Conservation (phyloP, 2,329 filamentous ascomycete species). For the Ophiocordyceps unilateralis region DNA sequence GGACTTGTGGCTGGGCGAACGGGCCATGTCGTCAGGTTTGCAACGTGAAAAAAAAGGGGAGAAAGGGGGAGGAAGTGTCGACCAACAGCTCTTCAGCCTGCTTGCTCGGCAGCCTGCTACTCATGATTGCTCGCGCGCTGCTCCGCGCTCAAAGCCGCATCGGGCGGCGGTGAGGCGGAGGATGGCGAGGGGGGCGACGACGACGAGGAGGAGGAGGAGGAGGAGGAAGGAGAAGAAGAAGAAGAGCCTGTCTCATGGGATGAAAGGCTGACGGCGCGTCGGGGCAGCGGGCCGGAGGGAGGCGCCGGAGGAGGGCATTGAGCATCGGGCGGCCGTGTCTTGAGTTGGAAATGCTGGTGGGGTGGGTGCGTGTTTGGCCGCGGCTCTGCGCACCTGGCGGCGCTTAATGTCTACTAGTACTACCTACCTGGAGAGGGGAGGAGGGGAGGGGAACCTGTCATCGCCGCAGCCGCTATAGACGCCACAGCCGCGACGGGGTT, state of each 20-base stretch:
- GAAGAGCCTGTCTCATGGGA: neutral
- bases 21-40: no score
- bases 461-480: neutral
- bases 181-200: neutral
- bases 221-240: neutral
- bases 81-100: constrained; percentile 82
- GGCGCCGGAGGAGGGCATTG: neutral
- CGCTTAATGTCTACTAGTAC: no score
- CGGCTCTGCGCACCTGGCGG: neutral
- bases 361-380: neutral
- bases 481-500: neutral
- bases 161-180: neutral
- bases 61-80: neutral
- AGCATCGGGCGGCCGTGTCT: neutral
- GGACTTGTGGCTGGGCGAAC: constrained; percentile 58
- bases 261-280: neutral
- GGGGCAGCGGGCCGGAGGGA: neutral
- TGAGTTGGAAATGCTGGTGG: neutral
- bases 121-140: constrained; percentile 32
- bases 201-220: neutral
- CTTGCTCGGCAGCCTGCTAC: constrained; percentile 55
- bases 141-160: constrained; percentile 1
- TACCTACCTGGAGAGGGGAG: no score
- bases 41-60: neutral
- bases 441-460: neutral